Conservation (phyloP, 495 filamentous ascomycete genomes). For the Trichocladium uniseriatum region DNA sequence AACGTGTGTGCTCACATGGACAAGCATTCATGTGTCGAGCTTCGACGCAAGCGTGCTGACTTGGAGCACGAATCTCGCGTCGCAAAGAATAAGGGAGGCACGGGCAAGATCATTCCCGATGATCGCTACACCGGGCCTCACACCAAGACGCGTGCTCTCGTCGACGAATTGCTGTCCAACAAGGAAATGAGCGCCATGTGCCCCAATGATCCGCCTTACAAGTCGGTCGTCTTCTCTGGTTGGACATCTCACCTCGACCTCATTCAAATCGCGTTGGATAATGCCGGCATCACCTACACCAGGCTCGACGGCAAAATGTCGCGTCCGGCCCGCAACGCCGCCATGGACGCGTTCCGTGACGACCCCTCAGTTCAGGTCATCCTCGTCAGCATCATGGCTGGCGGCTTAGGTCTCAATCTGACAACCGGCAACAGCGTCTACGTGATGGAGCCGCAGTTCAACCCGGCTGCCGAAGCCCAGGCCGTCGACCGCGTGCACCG, state of each 20-base stretch:
- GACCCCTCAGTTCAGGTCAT: conserved; percentile 65
- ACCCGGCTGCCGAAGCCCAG: conserved; percentile 89
- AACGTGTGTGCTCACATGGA: conserved; percentile 6
- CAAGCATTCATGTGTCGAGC: conserved; percentile 50
- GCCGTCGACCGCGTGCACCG: conserved; percentile 92
- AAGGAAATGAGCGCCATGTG: conserved; percentile 49
- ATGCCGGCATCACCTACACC: conserved; percentile 55
- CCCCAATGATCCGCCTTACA: conserved; percentile 58
- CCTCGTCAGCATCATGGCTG: conserved; percentile 84
- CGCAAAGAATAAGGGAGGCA: conserved; percentile 29
- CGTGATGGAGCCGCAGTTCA: conserved; percentile 97
- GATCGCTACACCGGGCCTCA: conserved; percentile 74
- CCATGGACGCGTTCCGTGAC: conserved; percentile 69
- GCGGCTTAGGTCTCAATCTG: conserved; percentile 86
- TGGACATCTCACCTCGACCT: conserved; percentile 95
- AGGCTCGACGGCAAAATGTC: conserved; percentile 86
- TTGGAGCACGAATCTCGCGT: conserved; percentile 44
- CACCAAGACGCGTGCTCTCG: conserved; percentile 76
- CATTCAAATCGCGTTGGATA: conserved; percentile 73
- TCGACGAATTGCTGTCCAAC: conserved; percentile 54
- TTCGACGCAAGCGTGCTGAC: conserved; percentile 56
- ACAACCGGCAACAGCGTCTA: conserved; percentile 79
- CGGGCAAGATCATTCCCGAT: conserved; percentile 50
- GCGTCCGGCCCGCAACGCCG: conserved; percentile 55
- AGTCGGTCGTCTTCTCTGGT: conserved; percentile 84